Conservation (phyloP, 129 eudicot genomes). For the Flaveria robusta region DNA sequence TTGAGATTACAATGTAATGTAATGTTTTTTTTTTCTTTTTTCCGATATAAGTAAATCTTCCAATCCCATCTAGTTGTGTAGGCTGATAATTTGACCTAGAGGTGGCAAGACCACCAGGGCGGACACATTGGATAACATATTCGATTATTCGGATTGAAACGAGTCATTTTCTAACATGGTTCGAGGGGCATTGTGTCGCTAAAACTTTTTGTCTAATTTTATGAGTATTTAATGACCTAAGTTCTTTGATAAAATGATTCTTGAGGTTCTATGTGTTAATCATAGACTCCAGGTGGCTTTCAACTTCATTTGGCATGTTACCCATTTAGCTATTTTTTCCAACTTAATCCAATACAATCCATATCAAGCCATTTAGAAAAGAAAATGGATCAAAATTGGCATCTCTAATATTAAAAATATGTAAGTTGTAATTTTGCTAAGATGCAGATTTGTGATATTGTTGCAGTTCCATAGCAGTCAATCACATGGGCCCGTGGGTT, state of each 20-base stretch:
- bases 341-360: not conserved
- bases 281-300: not conserved
- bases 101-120: not conserved
- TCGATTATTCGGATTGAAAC: not conserved
- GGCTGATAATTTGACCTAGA: not conserved
- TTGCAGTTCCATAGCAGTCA: constrained; percentile 60
- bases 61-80: constrained; percentile 9
- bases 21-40: not conserved
- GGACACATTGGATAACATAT: not conserved
- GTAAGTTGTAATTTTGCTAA: too few relatives aligned
- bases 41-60: not conserved
- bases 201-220: not conserved
- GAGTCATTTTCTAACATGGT: not conserved
- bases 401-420: too few relatives aligned
- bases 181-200: not conserved
- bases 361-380: not conserved
- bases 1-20: not conserved
- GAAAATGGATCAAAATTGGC: too few relatives aligned
- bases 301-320: not conserved
- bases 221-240: not conserved
- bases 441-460: constrained; percentile 9
- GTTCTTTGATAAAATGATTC: not conserved
- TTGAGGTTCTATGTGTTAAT: not conserved
- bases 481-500: constrained; percentile 55
- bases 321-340: not conserved